These are phyloP conservation scores for Eimeria brunetti DNA, from an alignment of 169 alveolate species.

Conservation along the genomic window DNA sequence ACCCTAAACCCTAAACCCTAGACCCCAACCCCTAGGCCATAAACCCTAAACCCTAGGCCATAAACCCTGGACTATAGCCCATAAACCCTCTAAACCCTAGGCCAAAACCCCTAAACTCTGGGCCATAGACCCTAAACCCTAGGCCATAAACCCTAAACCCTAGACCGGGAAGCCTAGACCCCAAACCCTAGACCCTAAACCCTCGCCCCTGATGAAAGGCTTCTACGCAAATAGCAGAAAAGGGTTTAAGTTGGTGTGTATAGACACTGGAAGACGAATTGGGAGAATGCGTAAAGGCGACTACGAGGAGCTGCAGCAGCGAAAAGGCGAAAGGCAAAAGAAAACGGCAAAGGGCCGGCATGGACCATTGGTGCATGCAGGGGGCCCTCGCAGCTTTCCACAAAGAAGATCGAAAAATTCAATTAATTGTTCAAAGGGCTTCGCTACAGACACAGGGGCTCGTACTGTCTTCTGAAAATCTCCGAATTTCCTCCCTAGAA, in stretches of 20 bases:
- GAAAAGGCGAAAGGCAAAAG: background rate
- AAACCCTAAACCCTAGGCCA: no score
- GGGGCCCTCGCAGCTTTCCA: background rate
- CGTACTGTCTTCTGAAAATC: background rate
- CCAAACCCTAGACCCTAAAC: no score
- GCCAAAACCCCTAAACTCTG: background rate
- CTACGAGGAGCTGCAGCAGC: background rate
- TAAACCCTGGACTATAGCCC: background rate
- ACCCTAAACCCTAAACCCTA: constrained; percentile 36
- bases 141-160: background rate
- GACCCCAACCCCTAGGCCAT: background rate
- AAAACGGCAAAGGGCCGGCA: background rate
- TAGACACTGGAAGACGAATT: constrained; percentile 28
- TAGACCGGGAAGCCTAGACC: background rate
- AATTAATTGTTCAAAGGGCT: background rate
- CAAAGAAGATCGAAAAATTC: background rate
- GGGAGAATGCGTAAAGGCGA: background rate
- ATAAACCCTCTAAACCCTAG: background rate
- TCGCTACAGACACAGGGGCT: background rate
- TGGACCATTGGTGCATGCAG: background rate
- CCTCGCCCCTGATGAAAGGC: no score
- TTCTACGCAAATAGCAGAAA: background rate
- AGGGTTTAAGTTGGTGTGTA: background rate
- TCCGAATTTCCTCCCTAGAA: background rate
- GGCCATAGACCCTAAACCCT: no score